phyloP scores from a whole-genome alignment of 306 rosid genomes.

The Trifolium pratense region DNA sequence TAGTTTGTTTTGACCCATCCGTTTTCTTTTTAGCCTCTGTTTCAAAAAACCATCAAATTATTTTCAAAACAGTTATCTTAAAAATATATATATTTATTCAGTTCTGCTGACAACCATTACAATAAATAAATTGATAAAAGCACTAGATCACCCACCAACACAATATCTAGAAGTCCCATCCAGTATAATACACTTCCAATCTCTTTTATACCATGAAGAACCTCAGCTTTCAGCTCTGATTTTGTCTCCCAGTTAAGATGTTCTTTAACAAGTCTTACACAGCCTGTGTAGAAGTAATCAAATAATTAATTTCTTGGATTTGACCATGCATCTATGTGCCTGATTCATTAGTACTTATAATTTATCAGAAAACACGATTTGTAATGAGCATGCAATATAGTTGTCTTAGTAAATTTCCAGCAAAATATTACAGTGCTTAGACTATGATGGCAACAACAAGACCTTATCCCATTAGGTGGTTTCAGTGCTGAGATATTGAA shows the following conservation, averaged over 20 bases:
- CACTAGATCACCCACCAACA: constrained; percentile 70
- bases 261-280: constrained; percentile 89
- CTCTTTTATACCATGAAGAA: constrained; percentile 93
- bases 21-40: neutral
- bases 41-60: neutral
- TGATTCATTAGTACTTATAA: constrained; percentile 4
- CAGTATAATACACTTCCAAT: constrained; percentile 95
- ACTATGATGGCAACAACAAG: neutral
- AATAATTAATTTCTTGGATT: constrained; percentile 38
- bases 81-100: constrained; percentile 12
- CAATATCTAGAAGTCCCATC: constrained; percentile 95
- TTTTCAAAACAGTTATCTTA: constrained; percentile 5
- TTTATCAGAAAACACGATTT: constrained; percentile 2
- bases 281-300: constrained; percentile 59
- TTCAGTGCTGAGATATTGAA: constrained; percentile 36
- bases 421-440: constrained; percentile 11
- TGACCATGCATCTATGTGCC: constrained; percentile 20
- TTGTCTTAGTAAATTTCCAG: constrained; percentile 13
- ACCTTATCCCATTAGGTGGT: neutral
- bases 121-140: constrained; percentile 35
- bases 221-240: constrained; percentile 83
- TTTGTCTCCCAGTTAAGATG: constrained; percentile 90
- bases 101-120: constrained; percentile 8
- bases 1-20: neutral
- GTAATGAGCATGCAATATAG: constrained; percentile 27